Base-by-base conservation (phyloP, 169 alveolate genomes). In the Miamiensis avidus region DNA sequence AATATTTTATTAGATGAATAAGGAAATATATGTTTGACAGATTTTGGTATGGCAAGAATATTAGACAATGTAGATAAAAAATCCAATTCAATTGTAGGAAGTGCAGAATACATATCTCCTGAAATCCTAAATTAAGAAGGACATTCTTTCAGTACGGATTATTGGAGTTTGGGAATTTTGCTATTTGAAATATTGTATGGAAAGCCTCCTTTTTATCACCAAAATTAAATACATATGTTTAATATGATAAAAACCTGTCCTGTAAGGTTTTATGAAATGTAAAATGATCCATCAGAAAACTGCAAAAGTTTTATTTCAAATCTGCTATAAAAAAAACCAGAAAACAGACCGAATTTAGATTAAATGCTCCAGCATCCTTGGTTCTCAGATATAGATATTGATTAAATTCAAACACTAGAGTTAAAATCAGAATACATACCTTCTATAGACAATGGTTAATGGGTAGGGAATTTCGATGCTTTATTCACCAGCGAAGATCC, bases 1-100 rank as follows among this genome's bases (percentile, higher is more conserved):
- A 94, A 94, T 87, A 89, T 94, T 84, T 89, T 94, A 31, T 77
- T 94, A 76, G 95, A 91, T 75, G 95, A 91, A 74, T 89, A 94
- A 74, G 97, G 97, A 0, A 91, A 91, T 81, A 76, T 91, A 0
- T 79, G 90, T 29, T 31, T 94, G 49, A 88, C 95, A 28, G 97
- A 94, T 88, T 94, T 91, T 82, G 97, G 97, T 30, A 89, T 94
- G 26, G 95, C 95, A 0, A 94, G 91, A 81, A 1, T 33, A 25
- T 33, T 77, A 1, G 1, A 0, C 25, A 33, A 77, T 26, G 25
- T 31, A 77, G 64, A 69, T 6, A 31, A 77, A 77, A 77, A 33
- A 31, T 33, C 82, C 0, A 30, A 77, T 25, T 77, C 82, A 1
- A 32, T 77, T 77, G 82, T 77, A 27, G 84, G 84, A 64, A 79